phyloP scores from a whole-genome alignment of 1,139 yeast species.

The Torulaspora globosa region DNA sequence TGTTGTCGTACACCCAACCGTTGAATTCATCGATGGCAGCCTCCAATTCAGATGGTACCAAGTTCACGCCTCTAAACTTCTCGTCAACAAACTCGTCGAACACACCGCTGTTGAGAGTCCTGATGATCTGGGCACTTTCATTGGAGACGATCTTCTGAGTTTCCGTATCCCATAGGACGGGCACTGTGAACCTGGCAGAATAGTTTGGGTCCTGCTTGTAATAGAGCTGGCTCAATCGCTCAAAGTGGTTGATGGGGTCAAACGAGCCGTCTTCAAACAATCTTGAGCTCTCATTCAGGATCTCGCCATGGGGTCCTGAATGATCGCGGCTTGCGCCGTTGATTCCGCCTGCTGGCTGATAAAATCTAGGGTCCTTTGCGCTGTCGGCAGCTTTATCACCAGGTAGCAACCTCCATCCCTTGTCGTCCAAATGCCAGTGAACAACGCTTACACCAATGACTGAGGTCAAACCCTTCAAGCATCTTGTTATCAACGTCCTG shows the following conservation, averaged over 20 bases:
- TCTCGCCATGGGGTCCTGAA: slow-evolving; percentile 17
- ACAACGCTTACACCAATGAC: slow-evolving; percentile 71
- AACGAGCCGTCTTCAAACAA: slow-evolving; percentile 42
- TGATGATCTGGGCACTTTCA: slow-evolving; percentile 83
- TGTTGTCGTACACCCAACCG: slow-evolving; percentile 77
- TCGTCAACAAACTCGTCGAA: slow-evolving; percentile 52
- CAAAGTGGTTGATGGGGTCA: slow-evolving; percentile 61
- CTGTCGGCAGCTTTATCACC: slow-evolving; percentile 48
- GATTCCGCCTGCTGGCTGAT: slow-evolving; percentile 27
- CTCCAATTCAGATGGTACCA: slow-evolving; percentile 57
- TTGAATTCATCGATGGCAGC: slow-evolving; percentile 69
- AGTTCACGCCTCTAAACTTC: slow-evolving; percentile 49
- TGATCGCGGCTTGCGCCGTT: slow-evolving; percentile 16
- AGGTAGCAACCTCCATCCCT: slow-evolving; percentile 79
- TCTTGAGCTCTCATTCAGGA: slow-evolving; percentile 25
- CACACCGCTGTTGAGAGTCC: slow-evolving; percentile 66
- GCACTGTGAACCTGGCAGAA: slow-evolving; percentile 82
- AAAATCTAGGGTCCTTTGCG: slow-evolving; percentile 15
- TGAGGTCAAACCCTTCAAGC: slow-evolving; percentile 66
- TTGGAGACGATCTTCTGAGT: slow-evolving; percentile 79
- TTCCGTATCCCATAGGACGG: slow-evolving; percentile 87
- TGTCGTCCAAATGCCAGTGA: slow-evolving; percentile 78
- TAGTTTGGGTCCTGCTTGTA: slow-evolving; percentile 72
- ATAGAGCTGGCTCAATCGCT: slow-evolving; percentile 66
- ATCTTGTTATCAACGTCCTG: slow-evolving; percentile 69